These are phyloP conservation scores for Arctostaphylos glauca DNA, from an alignment of 148 eudicot genomes.

Conservation along the genomic window DNA sequence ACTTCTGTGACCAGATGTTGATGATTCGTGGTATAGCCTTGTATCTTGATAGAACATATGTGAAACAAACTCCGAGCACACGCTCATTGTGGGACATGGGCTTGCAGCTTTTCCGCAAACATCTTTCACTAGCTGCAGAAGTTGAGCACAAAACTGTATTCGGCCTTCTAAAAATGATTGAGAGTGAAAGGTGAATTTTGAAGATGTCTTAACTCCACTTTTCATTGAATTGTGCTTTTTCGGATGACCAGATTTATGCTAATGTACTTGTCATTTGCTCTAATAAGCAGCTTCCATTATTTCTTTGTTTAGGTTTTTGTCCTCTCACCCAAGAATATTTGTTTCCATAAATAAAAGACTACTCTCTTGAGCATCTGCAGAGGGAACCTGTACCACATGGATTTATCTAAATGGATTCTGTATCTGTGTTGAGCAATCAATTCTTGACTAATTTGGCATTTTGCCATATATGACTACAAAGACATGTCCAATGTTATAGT, in stretches of 20 bases:
- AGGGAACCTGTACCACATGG: not conserved
- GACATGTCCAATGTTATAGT: not conserved
- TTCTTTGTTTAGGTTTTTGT: not conserved
- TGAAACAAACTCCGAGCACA: slow-evolving; percentile 79
- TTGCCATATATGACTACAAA: not conserved
- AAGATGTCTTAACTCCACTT: not conserved
- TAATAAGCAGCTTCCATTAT: not conserved
- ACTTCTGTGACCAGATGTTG: slow-evolving; percentile 93
- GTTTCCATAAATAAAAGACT: not conserved
- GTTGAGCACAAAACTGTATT: slow-evolving; percentile 92
- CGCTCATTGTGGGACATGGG: slow-evolving; percentile 99
- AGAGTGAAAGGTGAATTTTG: slow-evolving; percentile 72
- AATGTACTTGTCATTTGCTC: not conserved
- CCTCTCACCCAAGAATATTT: not conserved
- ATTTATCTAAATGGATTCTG: not conserved
- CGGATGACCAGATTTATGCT: not conserved
- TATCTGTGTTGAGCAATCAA: not conserved
- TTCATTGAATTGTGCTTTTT: not conserved
- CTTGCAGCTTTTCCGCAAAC: slow-evolving; percentile 84
- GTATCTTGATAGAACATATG: slow-evolving; percentile 91
- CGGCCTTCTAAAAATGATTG: slow-evolving; percentile 92
- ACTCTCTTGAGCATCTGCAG: not conserved
- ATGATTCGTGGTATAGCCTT: slow-evolving; percentile 97
- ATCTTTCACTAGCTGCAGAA: slow-evolving; percentile 80
- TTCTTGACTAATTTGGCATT: not conserved